Percentiles rank a stretch among this genome's conserved stretches.
These are phyloP conservation scores for Xerocomus spinulosus DNA, from an alignment of 768 basidiomycete species.

Conservation along the genomic window DNA sequence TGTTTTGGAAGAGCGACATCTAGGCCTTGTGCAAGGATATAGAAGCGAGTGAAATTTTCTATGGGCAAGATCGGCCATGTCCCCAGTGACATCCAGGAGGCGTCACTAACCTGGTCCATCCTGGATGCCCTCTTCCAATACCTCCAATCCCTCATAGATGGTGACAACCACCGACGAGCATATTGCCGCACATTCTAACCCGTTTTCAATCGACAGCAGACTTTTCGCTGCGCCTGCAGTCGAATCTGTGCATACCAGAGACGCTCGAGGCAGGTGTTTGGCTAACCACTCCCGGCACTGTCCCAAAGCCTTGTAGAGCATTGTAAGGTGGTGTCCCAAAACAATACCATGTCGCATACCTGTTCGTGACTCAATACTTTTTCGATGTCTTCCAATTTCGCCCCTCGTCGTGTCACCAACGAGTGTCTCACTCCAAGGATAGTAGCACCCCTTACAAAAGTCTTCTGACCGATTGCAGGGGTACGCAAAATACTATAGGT, in stretches of 20 bases:
- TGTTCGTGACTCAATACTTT: conserved; percentile 77
- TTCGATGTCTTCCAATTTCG: conserved; percentile 49
- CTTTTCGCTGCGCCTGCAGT: conserved; percentile 66
- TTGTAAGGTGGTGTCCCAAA: background rate
- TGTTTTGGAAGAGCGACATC: conserved; percentile 27
- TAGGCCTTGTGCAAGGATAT: conserved; percentile 43
- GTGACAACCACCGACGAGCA: conserved; percentile 62
- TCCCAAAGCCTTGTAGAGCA: conserved; percentile 62
- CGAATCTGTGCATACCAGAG: conserved; percentile 56
- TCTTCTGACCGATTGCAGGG: conserved; percentile 34
- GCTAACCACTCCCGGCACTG: conserved; percentile 67
- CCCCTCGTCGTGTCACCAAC: conserved; percentile 58
- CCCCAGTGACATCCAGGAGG: background rate
- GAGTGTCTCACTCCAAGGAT: conserved; percentile 63
- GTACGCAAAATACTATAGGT: conserved; percentile 62
- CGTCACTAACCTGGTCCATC: conserved; percentile 33
- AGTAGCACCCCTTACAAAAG: conserved; percentile 57
- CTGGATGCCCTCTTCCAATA: conserved; percentile 62
- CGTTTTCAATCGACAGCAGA: conserved; percentile 28
- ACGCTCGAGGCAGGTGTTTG: conserved; percentile 47
- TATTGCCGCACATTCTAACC: conserved; percentile 62
- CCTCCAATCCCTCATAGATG: conserved; percentile 57
- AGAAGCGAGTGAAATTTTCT: conserved; percentile 74
- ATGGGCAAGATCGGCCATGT: conserved; percentile 1
- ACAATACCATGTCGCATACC: conserved; percentile 35